phyloP scores from a whole-genome alignment of 768 basidiomycete genomes.

The Auriscalpium orientale region DNA sequence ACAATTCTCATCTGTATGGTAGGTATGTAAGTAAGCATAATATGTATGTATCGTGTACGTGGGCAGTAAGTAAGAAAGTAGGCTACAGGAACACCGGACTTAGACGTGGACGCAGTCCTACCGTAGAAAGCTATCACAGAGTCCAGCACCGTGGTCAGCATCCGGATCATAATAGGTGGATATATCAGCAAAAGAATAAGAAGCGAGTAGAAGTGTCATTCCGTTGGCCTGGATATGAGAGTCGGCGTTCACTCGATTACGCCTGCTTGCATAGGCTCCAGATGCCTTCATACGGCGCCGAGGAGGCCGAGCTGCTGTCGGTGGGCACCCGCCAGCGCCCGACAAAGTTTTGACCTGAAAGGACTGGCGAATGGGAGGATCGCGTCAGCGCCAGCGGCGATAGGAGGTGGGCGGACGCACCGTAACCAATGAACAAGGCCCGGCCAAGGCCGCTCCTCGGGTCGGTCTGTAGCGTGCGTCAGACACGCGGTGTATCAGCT shows the following conservation, averaged over 20 bases:
- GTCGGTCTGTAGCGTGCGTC: neutral
- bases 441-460: neutral
- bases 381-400: neutral
- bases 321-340: constrained; percentile 7
- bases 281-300: constrained; percentile 8
- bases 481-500: neutral
- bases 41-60: too few relatives aligned
- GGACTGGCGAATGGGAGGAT: constrained; percentile 1
- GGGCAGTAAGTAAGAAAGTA: too few relatives aligned
- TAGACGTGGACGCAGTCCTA: too few relatives aligned
- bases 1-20: too few relatives aligned
- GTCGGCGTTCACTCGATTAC: neutral
- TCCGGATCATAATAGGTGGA: neutral
- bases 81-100: too few relatives aligned
- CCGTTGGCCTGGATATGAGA: constrained; percentile 1
- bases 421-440: constrained; percentile 9
- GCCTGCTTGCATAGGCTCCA: constrained; percentile 10
- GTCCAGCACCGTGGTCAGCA: too few relatives aligned
- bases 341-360: constrained; percentile 14
- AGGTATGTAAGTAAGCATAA: too few relatives aligned
- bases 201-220: constrained; percentile 1
- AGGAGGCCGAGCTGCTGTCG: neutral
- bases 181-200: neutral
- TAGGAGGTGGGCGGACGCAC: neutral
- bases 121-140: too few relatives aligned